Percentiles rank a stretch among this genome's conserved stretches.
These are phyloP conservation scores for Coccomyxa sp. DNA, from an alignment of 139 green algal species.

Conservation along the genomic window DNA sequence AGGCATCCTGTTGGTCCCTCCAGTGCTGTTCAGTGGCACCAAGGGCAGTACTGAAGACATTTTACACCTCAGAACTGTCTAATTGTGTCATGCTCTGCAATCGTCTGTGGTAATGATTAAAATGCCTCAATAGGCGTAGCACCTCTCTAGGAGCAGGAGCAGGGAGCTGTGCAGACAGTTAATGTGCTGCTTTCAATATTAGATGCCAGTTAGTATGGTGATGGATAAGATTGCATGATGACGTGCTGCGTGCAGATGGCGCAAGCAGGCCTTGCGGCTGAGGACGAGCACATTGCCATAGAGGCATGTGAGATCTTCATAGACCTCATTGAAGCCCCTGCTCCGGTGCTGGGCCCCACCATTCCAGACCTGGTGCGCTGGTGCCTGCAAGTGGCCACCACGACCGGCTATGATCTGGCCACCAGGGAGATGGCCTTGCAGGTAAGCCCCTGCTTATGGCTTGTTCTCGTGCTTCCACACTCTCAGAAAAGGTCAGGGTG, in stretches of 20 bases:
- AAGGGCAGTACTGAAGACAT: no score
- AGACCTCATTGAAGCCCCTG: slow-evolving; percentile 47
- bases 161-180: no score
- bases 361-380: slow-evolving; percentile 49
- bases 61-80: no score
- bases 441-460: slow-evolving; percentile 14
- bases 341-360: slow-evolving; percentile 41
- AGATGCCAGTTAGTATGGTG: no score
- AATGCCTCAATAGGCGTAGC: no score
- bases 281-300: slow-evolving; percentile 41
- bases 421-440: slow-evolving; percentile 56
- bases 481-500: background rate
- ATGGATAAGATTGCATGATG: no score
- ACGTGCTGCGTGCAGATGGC: slow-evolving; percentile 31
- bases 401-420: slow-evolving; percentile 31
- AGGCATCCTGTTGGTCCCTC: no score
- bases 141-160: no score
- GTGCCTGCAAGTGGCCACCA: slow-evolving; percentile 35
- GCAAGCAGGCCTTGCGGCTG: background rate
- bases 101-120: no score
- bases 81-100: no score
- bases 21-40: no score
- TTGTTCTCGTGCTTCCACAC: background rate
- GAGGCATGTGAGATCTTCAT: slow-evolving; percentile 48
- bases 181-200: no score